These are phyloP conservation scores for Sclerotinia borealis DNA, from an alignment of 2,329 filamentous ascomycete species.

Conservation along the genomic window DNA sequence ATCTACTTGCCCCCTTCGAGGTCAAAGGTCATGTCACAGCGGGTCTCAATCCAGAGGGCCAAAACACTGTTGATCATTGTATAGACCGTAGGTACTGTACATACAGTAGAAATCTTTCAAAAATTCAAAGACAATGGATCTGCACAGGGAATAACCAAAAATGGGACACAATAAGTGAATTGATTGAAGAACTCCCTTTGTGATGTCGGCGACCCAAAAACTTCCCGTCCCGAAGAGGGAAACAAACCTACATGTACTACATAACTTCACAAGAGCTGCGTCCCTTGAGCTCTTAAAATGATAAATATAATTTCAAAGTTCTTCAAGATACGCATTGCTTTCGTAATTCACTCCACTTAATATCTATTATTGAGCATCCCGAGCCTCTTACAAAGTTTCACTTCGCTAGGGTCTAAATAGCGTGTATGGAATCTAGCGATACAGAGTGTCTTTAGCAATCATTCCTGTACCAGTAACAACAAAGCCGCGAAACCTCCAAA, in stretches of 20 bases:
- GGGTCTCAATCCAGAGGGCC: background rate
- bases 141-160: background rate
- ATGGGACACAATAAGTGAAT: background rate
- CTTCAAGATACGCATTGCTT: constrained; percentile 1
- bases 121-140: background rate
- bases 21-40: background rate
- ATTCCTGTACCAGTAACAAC: constrained; percentile 3
- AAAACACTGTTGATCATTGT: background rate
- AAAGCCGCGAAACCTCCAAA: constrained; percentile 6
- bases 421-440: background rate
- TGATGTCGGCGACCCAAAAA: background rate
- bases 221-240: background rate
- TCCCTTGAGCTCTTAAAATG: background rate
- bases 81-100: no score
- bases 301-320: constrained; percentile 8
- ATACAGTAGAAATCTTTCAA: no score
- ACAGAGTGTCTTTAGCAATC: constrained; percentile 6
- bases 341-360: constrained; percentile 4
- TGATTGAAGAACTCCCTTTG: background rate
- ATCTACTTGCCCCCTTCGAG: background rate
- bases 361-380: background rate
- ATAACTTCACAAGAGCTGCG: background rate
- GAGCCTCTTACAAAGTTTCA: background rate
- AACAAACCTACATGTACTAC: background rate
- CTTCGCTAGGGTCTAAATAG: background rate